Base-by-base conservation (phyloP, 116 monocot species). In the Posidonia oceanica region DNA sequence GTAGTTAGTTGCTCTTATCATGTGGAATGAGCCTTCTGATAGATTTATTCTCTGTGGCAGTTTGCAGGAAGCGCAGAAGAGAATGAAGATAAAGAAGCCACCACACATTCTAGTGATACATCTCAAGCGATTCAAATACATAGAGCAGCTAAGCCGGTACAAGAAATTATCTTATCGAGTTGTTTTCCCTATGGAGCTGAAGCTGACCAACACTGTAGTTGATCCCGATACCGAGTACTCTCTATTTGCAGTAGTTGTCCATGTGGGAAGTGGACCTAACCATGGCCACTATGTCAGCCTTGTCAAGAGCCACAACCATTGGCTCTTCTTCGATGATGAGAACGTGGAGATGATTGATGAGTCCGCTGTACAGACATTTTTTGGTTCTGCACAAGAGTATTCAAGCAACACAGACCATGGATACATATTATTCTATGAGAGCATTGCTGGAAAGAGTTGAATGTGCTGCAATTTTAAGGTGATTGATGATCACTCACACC, bases 291-390 rank as follows among this genome's bases (percentile, higher is more conserved):
- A 94, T 63, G 78, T 94, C 42, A 87, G 94, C 69, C 79, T 90
- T 5, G 90, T 94, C 38, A 94, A 94, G 69, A 94, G 94, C 67
- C 90, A 94, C 52, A 80, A 82, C 58, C 94, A 90, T 52, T 94
- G 94, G 94, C 70, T 94, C 37, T 87, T 79, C 73, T 94, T 94
- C 69, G 94, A 94, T 63, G 94, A 94, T 54, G 94, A 94, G 72
- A 94, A 90, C 63, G 94, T 90, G 51, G 94, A 94, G 70, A 94
- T 87, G 87, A 90, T 87, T 21, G 94, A 94, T 63, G 94, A 94
- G 66, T 85, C 87, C 16, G 75, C 68, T 11, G 78, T 94, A 36
- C 94, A 94, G 60, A 87, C 84, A 6, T 94, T 85, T 75, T 94
- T 94, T 75, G 94, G 94, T 4, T 87, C 87, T 10, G 78, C 94